Conservation (phyloP, 257 asterid genomes). For the Mentha longifolia region DNA sequence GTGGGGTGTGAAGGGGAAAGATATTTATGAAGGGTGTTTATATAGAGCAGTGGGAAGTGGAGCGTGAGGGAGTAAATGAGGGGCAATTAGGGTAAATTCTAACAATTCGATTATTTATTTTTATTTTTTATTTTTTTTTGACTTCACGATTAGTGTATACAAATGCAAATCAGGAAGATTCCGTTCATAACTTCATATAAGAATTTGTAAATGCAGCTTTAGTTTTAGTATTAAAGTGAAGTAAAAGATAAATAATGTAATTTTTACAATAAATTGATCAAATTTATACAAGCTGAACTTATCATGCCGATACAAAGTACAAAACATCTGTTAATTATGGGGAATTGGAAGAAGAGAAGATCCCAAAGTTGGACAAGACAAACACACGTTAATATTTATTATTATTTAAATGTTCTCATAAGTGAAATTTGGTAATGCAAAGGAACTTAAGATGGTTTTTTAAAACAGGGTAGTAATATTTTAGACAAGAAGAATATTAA, state of each 20-base stretch:
- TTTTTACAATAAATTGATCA: background rate
- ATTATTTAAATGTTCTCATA: no score
- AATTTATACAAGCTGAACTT: background rate
- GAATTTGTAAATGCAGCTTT: background rate
- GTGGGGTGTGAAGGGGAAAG: background rate
- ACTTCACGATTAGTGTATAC: background rate
- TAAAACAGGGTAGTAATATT: background rate
- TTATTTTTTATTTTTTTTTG: no score
- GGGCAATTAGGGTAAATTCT: background rate
- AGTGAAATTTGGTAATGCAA: background rate
- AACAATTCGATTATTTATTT: background rate
- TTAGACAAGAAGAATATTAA: background rate
- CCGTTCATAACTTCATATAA: background rate
- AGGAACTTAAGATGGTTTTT: no score
- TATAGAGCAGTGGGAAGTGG: constrained; percentile 11
- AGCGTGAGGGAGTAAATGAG: background rate
- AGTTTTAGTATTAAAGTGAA: no score
- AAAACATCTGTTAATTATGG: no score
- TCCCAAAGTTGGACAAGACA: no score
- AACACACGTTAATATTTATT: no score
- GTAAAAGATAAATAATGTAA: no score
- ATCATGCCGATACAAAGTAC: background rate
- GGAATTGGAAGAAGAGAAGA: no score
- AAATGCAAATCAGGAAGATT: background rate
- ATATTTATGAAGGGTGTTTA: constrained; percentile 22